Evolutionary conservation across 306 rosid genomes (phyloP).

Genomic region (Heteromeles arbutifolia): DNA sequence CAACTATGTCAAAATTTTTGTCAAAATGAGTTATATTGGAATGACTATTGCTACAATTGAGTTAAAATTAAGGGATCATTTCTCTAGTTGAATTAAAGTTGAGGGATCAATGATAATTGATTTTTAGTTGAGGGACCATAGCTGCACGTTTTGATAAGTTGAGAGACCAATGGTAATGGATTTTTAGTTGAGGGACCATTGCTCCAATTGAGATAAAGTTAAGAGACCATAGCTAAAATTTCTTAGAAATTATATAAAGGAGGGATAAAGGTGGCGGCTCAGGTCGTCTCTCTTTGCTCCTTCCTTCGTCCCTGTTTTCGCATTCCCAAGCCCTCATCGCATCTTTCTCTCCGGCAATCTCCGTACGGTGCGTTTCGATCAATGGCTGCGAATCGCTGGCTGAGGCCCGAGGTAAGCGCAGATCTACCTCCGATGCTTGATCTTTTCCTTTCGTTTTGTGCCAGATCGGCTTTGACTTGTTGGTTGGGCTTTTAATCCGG

Average conservation of each 20-base stretch:
- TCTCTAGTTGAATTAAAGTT: no score
- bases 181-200: no score
- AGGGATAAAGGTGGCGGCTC: not conserved
- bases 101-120: no score
- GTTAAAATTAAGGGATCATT: no score
- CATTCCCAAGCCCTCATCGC: not conserved
- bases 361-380: not conserved
- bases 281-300: not conserved
- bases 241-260: not conserved
- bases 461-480: not conserved
- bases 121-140: no score
- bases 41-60: no score
- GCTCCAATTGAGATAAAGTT: no score
- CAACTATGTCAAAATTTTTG: no score
- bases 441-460: not conserved
- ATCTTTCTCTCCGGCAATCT: not conserved
- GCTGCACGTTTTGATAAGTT: no score
- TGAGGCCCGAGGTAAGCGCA: conserved; percentile 64
- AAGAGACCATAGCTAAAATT: no score
- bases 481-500: not conserved
- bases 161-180: no score
- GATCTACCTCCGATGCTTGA: conserved; percentile 8
- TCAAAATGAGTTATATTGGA: no score
- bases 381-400: conserved; percentile 60
- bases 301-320: not conserved